Evolutionary conservation across 306 rosid genomes (phyloP).

Genomic region (Calophaca sinica): DNA sequence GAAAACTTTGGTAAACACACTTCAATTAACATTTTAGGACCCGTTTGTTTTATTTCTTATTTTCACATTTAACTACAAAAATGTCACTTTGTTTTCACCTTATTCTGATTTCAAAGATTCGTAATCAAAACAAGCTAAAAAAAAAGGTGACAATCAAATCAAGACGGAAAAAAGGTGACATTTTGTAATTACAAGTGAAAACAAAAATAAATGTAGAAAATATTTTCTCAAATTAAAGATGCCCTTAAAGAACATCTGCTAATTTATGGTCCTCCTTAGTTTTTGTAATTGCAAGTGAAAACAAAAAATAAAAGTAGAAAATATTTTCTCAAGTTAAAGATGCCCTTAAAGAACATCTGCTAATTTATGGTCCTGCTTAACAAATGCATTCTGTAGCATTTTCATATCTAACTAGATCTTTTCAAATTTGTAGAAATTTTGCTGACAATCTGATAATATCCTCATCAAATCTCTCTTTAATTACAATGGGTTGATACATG

Average conservation of each 20-base stretch:
- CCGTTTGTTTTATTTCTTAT: not conserved
- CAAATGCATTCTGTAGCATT: slow-evolving; percentile 18
- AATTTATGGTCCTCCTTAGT: not conserved
- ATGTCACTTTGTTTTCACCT: too few species aligned
- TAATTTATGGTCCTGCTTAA: not conserved
- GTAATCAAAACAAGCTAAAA: not conserved
- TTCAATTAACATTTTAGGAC: not conserved
- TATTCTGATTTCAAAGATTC: not conserved
- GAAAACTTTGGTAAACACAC: not conserved
- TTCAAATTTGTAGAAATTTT: slow-evolving; percentile 15
- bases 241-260: not conserved
- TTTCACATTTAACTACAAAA: not conserved
- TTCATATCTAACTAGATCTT: slow-evolving; percentile 30
- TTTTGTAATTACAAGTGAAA: not conserved
- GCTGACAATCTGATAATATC: slow-evolving; percentile 5
- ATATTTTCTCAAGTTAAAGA: not conserved
- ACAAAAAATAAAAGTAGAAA: not conserved
- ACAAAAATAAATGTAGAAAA: not conserved
- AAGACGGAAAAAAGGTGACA: not conserved
- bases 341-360: not conserved
- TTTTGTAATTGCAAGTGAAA: too few species aligned
- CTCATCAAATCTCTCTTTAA: slow-evolving; percentile 8
- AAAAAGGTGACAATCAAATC: too few species aligned
- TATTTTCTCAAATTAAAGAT: not conserved
- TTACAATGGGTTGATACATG: slow-evolving; percentile 17